Evolutionary conservation across 768 basidiomycete genomes (phyloP).

Genomic region (Lepiota brunneoincarnata): DNA sequence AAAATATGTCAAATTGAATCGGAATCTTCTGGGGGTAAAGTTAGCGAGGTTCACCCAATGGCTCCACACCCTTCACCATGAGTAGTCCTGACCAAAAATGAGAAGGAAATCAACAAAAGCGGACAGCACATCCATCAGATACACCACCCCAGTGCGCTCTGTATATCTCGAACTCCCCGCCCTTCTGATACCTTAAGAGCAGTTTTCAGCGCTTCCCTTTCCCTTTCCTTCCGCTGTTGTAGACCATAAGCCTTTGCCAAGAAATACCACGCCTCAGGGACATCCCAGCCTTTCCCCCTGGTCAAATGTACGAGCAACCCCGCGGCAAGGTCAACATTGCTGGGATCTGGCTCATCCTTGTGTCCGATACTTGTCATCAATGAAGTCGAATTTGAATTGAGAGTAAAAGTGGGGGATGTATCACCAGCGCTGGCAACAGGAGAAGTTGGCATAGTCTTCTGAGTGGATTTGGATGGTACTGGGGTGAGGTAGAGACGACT

Average conservation of each 20-base stretch:
- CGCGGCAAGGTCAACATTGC: slow-evolving; percentile 78
- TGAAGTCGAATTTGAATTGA: slow-evolving; percentile 12
- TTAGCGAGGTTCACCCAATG: too few species aligned
- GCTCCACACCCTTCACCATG: too few species aligned
- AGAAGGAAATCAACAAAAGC: too few species aligned
- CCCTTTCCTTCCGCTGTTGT: slow-evolving; percentile 68
- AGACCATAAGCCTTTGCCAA: slow-evolving; percentile 78
- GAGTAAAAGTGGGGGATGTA: neutral
- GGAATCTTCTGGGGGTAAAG: too few species aligned
- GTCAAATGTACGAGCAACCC: slow-evolving; percentile 77
- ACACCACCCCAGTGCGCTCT: slow-evolving; percentile 67
- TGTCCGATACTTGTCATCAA: slow-evolving; percentile 2
- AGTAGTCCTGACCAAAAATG: too few species aligned
- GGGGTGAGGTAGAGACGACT: slow-evolving; percentile 67
- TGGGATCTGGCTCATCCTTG: slow-evolving; percentile 15
- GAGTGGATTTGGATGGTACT: slow-evolving; percentile 16
- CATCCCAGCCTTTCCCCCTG: slow-evolving; percentile 82
- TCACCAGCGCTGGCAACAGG: slow-evolving; percentile 4
- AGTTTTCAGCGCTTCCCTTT: slow-evolving; percentile 69
- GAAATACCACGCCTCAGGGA: slow-evolving; percentile 94
- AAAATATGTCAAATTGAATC: too few species aligned
- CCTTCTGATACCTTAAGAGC: slow-evolving; percentile 66
- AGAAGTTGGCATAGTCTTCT: neutral
- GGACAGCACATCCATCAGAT: slow-evolving; percentile 29
- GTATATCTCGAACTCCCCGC: slow-evolving; percentile 61